Conservation (phyloP, 2,329 filamentous ascomycete species). For the Alternaria brassicicola region DNA sequence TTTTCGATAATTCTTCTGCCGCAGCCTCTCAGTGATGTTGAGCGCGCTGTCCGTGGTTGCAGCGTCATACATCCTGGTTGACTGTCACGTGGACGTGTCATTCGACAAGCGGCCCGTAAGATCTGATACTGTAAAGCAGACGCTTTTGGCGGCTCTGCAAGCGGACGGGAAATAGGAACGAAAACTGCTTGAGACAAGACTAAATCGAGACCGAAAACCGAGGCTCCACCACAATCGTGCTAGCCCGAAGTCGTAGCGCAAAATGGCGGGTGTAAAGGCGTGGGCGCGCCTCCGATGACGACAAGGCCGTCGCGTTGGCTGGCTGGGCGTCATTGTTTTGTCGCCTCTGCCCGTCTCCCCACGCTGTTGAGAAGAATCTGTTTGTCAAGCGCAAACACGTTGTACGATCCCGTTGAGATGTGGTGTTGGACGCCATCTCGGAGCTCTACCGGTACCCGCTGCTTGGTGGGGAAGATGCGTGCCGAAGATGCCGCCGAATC, state of each 20-base stretch:
- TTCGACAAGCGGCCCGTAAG: constrained; percentile 15
- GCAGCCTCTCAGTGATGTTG: constrained; percentile 10
- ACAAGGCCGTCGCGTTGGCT: constrained; percentile 7
- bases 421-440: constrained; percentile 4
- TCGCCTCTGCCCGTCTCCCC: background rate
- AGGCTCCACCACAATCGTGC: constrained; percentile 20
- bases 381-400: constrained; percentile 12
- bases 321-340: constrained; percentile 1
- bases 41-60: constrained; percentile 14
- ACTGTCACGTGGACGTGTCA: constrained; percentile 13
- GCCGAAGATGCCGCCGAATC: constrained; percentile 1
- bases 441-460: background rate
- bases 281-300: constrained; percentile 3
- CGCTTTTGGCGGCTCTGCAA: constrained; percentile 9
- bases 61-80: constrained; percentile 31
- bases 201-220: constrained; percentile 15
- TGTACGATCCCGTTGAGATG: background rate
- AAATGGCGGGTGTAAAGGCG: constrained; percentile 4
- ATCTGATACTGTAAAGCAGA: constrained; percentile 19
- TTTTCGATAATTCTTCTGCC: background rate
- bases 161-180: constrained; percentile 1
- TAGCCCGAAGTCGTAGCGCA: constrained; percentile 20
- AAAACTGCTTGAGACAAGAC: constrained; percentile 5
- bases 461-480: constrained; percentile 1
- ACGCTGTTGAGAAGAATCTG: constrained; percentile 7